Conservation (phyloP, 768 basidiomycete species). For the Mycena venus region DNA sequence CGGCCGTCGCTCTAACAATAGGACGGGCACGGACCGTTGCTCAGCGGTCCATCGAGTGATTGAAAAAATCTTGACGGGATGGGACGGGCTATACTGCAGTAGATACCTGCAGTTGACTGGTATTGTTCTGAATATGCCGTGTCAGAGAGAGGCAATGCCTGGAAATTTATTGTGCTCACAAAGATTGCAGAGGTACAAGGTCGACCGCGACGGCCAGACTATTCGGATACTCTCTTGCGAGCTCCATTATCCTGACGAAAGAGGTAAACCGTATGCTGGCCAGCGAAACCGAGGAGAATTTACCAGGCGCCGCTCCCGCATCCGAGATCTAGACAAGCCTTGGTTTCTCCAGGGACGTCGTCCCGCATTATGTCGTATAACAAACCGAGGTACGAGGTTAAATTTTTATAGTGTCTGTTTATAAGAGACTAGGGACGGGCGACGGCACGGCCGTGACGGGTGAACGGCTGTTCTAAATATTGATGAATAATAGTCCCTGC, state of each 20-base stretch:
- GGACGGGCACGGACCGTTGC: no score
- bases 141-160: conserved; percentile 34
- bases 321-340: conserved; percentile 80
- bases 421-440: no score
- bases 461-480: no score
- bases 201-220: conserved; percentile 81
- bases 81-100: no score
- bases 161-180: conserved; percentile 57
- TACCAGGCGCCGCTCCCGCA: conserved; percentile 87
- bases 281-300: conserved; percentile 22
- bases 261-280: background rate
- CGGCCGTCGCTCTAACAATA: no score
- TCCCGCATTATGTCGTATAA: conserved; percentile 73
- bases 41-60: no score
- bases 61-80: no score
- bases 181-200: conserved; percentile 82
- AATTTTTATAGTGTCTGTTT: no score
- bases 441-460: no score
- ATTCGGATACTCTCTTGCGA: conserved; percentile 79
- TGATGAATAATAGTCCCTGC: no score
- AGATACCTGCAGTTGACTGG: conserved; percentile 77
- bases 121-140: conserved; percentile 62
- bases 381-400: no score
- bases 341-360: conserved; percentile 68
- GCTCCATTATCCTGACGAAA: conserved; percentile 76